Evolutionary conservation across 495 filamentous ascomycete genomes (phyloP).

Genomic region (Cetradonia linearis): DNA sequence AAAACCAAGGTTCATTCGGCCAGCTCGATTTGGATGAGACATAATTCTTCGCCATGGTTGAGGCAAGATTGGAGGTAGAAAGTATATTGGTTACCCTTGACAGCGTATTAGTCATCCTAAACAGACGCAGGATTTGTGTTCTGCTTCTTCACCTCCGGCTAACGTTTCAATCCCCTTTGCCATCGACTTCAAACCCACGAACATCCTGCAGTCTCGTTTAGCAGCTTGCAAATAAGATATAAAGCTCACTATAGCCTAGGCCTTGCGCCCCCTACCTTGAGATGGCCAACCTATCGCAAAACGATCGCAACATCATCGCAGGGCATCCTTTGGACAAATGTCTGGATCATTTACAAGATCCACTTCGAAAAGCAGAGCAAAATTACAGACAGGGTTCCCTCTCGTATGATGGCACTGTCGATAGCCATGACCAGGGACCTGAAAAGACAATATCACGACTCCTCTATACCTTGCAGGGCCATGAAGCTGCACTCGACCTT

Average conservation of each 20-base stretch:
- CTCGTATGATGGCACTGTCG: neutral
- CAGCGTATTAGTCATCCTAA: too few relatives aligned
- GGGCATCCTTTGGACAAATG: constrained; percentile 18
- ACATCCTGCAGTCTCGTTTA: constrained; percentile 17
- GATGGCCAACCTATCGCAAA: constrained; percentile 18
- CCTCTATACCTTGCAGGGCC: neutral
- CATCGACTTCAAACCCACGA: constrained; percentile 18
- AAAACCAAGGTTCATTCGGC: neutral
- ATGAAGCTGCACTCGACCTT: neutral
- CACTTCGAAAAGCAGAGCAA: constrained; percentile 20
- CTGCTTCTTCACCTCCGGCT: too few relatives aligned
- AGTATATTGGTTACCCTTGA: too few relatives aligned
- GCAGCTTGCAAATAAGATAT: constrained; percentile 17
- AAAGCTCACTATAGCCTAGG: constrained; percentile 7
- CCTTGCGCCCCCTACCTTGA: constrained; percentile 11
- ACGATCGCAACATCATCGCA: constrained; percentile 3
- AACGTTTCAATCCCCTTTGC: constrained; percentile 21
- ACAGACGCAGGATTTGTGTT: too few relatives aligned
- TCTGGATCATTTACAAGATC: constrained; percentile 19
- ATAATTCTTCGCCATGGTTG: neutral
- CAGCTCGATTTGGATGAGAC: neutral
- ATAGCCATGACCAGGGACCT: neutral
- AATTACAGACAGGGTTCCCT: constrained; percentile 12
- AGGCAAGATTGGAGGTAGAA: too few relatives aligned
- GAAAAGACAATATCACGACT: neutral